Evolutionary conservation across 805 yeast genomes (phyloP), one percentile per base, ranked within the genome.

Genomic region (Metschnikowia orientalis): DNA sequence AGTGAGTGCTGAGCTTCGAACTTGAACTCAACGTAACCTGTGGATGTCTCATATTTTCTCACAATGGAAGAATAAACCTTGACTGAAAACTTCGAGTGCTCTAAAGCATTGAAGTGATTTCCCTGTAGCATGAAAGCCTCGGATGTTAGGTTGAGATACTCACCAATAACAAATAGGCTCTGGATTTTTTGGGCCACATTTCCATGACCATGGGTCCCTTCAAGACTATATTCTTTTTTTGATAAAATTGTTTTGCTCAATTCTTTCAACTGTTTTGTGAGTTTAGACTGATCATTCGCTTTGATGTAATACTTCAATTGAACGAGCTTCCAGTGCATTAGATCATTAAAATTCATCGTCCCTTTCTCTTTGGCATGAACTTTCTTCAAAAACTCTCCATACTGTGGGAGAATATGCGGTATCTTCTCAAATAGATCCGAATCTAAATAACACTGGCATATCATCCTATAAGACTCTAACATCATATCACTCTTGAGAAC

Each of bases 1-100:
- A 77, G 48, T 9, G 51, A 41, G 1, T 36, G 38, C 0, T 69
- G 51, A 2, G 73, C 51, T 16, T 51, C 53, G 56, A 71, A 56
- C 40, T 66, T 68, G 3, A 63, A 32, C 2, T 52, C 40, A 35
- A 56, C 30, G 20, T 53, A 29, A 32, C 45, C 8, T 39, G 41
- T 18, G 43, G 19, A 20, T 39, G 34, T 18, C 32, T 51, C 45
- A 4, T 60, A 51, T 35, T 68, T 71, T 36, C 71, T 72, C 24
- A 79, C 36, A 6, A 80, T 53, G 0, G 84, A 75, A 35, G 71
- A 69, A 6, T 75, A 50, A 5, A 81, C 51, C 41, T 77, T 73
- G 2, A 78, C 55, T 1, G 78, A 62, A 8, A 68, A 58, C 36
- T 73, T 78, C 9, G 65, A 51, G 26, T 73, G 73, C 22, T 38